phyloP scores from a whole-genome alignment of 2,329 filamentous ascomycete genomes.

The Xylariaceae sp. region DNA sequence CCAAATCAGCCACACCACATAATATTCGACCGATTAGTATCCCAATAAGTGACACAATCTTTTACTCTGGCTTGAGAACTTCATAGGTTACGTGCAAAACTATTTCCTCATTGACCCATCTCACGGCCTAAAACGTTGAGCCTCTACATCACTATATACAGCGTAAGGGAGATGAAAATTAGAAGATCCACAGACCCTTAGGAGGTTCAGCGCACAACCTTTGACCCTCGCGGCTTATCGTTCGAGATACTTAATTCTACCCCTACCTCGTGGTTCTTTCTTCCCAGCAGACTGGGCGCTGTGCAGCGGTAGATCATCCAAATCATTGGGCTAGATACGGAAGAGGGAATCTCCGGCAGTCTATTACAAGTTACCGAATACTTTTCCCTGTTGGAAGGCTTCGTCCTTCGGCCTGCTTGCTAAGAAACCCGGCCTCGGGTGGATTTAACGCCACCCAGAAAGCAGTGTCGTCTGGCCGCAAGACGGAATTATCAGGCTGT shows the following conservation, averaged over 20 bases:
- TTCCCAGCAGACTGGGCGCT: conserved; percentile 9
- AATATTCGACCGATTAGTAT: conserved; percentile 38
- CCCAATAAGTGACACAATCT: conserved; percentile 33
- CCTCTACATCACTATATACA: conserved; percentile 19
- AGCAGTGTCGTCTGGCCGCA: background rate
- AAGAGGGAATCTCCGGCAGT: conserved; percentile 9
- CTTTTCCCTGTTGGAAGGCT: background rate
- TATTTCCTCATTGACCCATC: conserved; percentile 8
- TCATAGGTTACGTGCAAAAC: conserved; percentile 9
- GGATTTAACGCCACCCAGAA: conserved; percentile 1
- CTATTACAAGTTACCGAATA: conserved; percentile 10
- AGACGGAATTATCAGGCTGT: conserved; percentile 3
- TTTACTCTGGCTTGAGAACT: conserved; percentile 22
- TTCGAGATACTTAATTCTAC: conserved; percentile 23
- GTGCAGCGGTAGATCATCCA: conserved; percentile 25
- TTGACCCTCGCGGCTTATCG: conserved; percentile 21
- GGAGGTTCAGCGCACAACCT: conserved; percentile 13
- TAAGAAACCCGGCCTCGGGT: background rate
- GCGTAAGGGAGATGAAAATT: conserved; percentile 13
- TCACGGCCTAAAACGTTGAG: background rate
- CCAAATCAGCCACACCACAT: conserved; percentile 43
- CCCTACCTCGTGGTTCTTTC: background rate
- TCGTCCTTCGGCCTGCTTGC: background rate
- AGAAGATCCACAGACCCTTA: conserved; percentile 5
- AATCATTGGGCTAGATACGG: conserved; percentile 8